Evolutionary conservation across 1,284 basidiomycete genomes (phyloP), one percentile per base, ranked within the genome.

Genomic region (Cyathus pygmaeus): DNA sequence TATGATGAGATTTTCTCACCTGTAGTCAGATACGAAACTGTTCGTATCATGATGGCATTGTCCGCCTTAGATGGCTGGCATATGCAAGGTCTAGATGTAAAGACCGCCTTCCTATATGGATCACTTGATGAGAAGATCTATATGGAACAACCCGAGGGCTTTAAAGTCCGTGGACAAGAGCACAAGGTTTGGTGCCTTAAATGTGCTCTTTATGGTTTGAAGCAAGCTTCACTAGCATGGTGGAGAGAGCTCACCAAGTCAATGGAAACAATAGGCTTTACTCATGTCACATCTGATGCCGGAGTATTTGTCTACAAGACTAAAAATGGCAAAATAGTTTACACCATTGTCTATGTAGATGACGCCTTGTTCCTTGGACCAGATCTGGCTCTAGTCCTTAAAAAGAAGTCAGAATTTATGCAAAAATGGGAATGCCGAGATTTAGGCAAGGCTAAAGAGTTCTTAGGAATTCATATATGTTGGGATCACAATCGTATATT

Each of bases 1-100:
- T 79, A 66, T 54, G 56, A 78, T 59, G 72, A 85, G n/a, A 81
- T 80, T 1, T 85, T 77, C 63, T 76, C 79, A 3, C 81, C 81
- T 0, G 79, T 83, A 1, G 73, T 76, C 3, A 63, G 73, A 1
- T 71, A 74, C 44, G 68, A 79, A 19, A 75, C 79, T 0, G 61
- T 83, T 1, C 65, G 79, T 1, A 23, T 79, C 0, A 58, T 85
- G 19, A 61, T 79, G 13, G 71, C 76, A 0, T 55, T 79, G 5
- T 71, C 76, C 11, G 72, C 72, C 0, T 50, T 67, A 2, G 36
- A 75, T 23, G 65, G 76, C 41, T 75, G 72, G 63, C 59, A 75
- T 21, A 60, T 83, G 17, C 60, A 74, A 24, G 74, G 71, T 19
- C 58, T 81, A 10, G 79, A 85, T 63, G 71, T 83, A 4, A 71